Evolutionary conservation across 176 grass and related monocot species (phyloP).

Genomic region (Triticum turgidum): DNA sequence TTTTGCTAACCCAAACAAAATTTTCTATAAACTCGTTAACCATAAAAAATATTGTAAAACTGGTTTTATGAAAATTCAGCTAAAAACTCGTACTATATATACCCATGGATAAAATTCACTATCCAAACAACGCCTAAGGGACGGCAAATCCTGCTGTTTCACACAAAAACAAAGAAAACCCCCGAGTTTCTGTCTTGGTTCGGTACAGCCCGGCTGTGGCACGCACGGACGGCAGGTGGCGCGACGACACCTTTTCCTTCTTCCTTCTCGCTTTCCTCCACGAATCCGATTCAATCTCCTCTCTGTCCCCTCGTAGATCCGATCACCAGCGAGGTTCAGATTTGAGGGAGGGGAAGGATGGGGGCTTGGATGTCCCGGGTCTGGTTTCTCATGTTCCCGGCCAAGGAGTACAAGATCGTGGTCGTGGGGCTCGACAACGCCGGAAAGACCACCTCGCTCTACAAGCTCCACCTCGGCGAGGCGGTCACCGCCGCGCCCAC

Average conservation of each 20-base stretch:
- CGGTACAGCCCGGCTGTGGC: too few species aligned
- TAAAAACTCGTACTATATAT: too few species aligned
- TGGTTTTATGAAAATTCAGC: too few species aligned
- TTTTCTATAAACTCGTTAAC: too few species aligned
- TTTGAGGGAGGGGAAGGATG: slow-evolving; percentile 45
- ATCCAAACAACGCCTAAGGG: too few species aligned
- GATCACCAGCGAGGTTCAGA: slow-evolving; percentile 23
- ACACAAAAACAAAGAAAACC: too few species aligned
- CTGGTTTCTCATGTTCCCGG: slow-evolving; percentile 96
- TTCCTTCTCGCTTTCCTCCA: neutral
- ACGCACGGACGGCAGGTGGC: neutral
- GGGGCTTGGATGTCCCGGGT: slow-evolving; percentile 83
- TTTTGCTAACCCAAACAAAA: too few species aligned
- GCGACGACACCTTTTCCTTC: neutral
- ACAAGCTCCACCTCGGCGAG: slow-evolving; percentile 96
- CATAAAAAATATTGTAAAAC: too few species aligned
- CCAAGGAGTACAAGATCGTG: slow-evolving; percentile 99
- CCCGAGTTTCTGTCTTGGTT: too few species aligned
- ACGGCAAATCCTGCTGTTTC: too few species aligned
- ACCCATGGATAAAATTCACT: too few species aligned
- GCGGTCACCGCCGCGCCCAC: slow-evolving; percentile 91
- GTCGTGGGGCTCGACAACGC: slow-evolving; percentile 96
- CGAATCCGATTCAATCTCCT: slow-evolving; percentile 3
- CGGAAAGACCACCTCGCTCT: slow-evolving; percentile 93
- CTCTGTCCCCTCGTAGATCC: slow-evolving; percentile 6